Conservation (phyloP, 208 protist genomes). For the Leishmania mexicana region DNA sequence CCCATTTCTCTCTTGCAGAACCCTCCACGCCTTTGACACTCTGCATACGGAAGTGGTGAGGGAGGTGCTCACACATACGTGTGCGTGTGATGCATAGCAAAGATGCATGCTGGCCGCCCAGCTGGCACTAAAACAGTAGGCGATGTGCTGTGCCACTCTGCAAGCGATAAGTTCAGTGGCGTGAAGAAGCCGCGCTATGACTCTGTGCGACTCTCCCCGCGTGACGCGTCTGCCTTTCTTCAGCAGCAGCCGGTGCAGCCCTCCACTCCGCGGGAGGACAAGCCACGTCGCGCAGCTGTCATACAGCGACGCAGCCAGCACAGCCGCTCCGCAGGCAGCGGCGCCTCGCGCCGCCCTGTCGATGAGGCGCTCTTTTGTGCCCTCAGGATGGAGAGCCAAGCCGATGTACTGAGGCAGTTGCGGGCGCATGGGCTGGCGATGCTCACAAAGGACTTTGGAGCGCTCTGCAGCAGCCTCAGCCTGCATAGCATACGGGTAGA, state of each 20-base stretch:
- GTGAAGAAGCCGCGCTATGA: not conserved
- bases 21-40: not conserved
- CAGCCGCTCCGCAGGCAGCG: not conserved
- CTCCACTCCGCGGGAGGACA: not conserved
- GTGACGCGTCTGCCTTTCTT: not conserved
- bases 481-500: conserved; percentile 25
- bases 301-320: not conserved
- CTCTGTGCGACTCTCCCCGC: not conserved
- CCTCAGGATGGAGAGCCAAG: conserved; percentile 26
- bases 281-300: not conserved
- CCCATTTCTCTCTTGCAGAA: not conserved
- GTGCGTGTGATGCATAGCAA: not conserved
- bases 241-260: not conserved
- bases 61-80: not conserved
- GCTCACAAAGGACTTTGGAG: conserved; percentile 20
- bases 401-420: conserved; percentile 16
- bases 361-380: conserved; percentile 37
- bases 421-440: conserved; percentile 6
- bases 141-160: not conserved
- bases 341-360: conserved; percentile 16
- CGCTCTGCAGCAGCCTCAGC: conserved; percentile 31
- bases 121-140: not conserved
- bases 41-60: not conserved
- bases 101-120: not conserved
- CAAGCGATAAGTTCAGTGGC: too few relatives aligned